Percentiles rank a stretch among this genome's conserved stretches.
These are phyloP conservation scores for Penicillium sp. DNA, from an alignment of 2,329 filamentous ascomycete species.

Conservation along the genomic window DNA sequence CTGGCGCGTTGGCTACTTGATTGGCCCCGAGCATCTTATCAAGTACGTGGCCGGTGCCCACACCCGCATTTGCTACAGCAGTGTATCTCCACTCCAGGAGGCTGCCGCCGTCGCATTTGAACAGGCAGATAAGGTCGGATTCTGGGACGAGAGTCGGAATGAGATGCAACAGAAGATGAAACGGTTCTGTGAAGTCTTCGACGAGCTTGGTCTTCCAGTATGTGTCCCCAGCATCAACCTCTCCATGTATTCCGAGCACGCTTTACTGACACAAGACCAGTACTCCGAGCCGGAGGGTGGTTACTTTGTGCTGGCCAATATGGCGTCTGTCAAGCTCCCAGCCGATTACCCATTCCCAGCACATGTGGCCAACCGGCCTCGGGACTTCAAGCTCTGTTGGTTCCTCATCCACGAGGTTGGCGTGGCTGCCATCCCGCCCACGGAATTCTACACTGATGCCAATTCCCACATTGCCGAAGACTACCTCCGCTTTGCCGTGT, in stretches of 20 bases:
- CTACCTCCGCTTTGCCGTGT: slow-evolving; percentile 92
- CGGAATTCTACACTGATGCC: slow-evolving; percentile 87
- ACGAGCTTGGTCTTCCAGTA: slow-evolving; percentile 67
- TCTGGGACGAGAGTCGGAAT: slow-evolving; percentile 78
- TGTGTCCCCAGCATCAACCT: slow-evolving; percentile 13
- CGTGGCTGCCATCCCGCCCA: slow-evolving; percentile 92
- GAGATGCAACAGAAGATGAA: slow-evolving; percentile 91
- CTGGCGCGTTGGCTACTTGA: slow-evolving; percentile 94
- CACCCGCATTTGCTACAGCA: slow-evolving; percentile 93
- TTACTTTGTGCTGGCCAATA: slow-evolving; percentile 95
- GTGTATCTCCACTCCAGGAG: slow-evolving; percentile 89
- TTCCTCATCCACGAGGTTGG: slow-evolving; percentile 96
- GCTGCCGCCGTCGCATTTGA: slow-evolving; percentile 93
- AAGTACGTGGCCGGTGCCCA: slow-evolving; percentile 90
- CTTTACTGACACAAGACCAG: slow-evolving; percentile 23
- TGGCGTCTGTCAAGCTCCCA: slow-evolving; percentile 81
- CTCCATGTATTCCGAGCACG: background rate
- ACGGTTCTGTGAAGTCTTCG: slow-evolving; percentile 77
- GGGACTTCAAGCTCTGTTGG: slow-evolving; percentile 94
- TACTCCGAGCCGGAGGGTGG: slow-evolving; percentile 94
- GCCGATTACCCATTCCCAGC: slow-evolving; percentile 81
- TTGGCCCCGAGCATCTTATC: slow-evolving; percentile 83
- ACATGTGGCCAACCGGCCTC: slow-evolving; percentile 78
- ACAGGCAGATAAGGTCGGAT: slow-evolving; percentile 75
- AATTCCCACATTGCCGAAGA: slow-evolving; percentile 87